Percentiles rank a stretch among this genome's conserved stretches.
Conservation (phyloP, 2,329 filamentous ascomycete species). For the Myrmaecium sp. region DNA sequence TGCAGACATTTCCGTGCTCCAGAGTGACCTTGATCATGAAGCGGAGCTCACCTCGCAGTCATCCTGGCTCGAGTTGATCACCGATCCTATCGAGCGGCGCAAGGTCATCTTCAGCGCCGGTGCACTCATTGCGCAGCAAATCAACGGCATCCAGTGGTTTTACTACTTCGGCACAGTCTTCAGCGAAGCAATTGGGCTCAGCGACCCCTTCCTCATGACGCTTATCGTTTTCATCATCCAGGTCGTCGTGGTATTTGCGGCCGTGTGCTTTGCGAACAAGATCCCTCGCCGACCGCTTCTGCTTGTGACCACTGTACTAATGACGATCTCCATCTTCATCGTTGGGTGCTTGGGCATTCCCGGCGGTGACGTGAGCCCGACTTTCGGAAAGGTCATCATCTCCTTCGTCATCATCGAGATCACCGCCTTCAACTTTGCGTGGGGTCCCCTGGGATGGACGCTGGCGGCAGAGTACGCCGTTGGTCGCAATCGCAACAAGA, state of each 20-base stretch:
- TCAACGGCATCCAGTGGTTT: slow-evolving; percentile 33
- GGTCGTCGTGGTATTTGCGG: slow-evolving; percentile 22
- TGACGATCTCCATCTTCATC: slow-evolving; percentile 24
- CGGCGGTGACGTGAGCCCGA: slow-evolving; percentile 10
- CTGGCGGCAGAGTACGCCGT: slow-evolving; percentile 30
- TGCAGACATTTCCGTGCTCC: slow-evolving; percentile 10
- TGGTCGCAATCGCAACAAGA: slow-evolving; percentile 32
- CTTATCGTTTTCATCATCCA: slow-evolving; percentile 28
- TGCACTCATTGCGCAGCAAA: slow-evolving; percentile 30
- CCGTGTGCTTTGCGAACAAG: slow-evolving; percentile 25
- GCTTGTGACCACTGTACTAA: slow-evolving; percentile 22
- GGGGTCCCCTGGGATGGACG: slow-evolving; percentile 25
- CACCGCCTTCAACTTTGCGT: slow-evolving; percentile 29
- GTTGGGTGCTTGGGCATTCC: slow-evolving; percentile 26
- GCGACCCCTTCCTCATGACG: slow-evolving; percentile 25
- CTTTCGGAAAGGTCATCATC: slow-evolving; percentile 23
- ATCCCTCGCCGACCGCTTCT: slow-evolving; percentile 23
- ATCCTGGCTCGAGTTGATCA: slow-evolving; percentile 24
- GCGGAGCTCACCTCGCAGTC: slow-evolving; percentile 12
- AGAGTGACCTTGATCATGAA: slow-evolving; percentile 10
- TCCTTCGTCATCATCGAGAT: slow-evolving; percentile 27
- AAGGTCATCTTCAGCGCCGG: slow-evolving; percentile 30
- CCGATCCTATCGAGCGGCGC: slow-evolving; percentile 28
- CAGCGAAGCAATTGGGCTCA: slow-evolving; percentile 24
- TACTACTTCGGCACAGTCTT: slow-evolving; percentile 29